Percentiles rank a stretch among this genome's conserved stretches.
phyloP scores from a whole-genome alignment of 306 rosid genomes.

The Cucurbita ficifolia region DNA sequence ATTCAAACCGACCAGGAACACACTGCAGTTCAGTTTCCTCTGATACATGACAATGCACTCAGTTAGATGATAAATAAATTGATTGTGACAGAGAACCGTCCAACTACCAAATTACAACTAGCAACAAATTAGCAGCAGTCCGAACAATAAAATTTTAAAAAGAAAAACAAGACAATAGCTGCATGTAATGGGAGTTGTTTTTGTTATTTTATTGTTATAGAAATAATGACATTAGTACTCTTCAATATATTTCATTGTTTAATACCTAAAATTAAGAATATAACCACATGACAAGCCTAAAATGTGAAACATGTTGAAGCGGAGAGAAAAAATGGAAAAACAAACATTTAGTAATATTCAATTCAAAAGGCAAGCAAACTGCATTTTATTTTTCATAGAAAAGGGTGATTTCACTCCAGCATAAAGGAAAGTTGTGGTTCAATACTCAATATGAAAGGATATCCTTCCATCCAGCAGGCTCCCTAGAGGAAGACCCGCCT shows the following conservation, averaged over 20 bases:
- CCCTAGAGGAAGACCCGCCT: conserved; percentile 21
- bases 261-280: not conserved
- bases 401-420: not conserved
- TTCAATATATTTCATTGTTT: not conserved
- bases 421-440: conserved; percentile 5
- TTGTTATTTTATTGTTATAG: not conserved
- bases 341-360: not conserved
- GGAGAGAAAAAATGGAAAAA: not conserved
- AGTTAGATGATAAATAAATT: conserved; percentile 5
- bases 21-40: conserved; percentile 84
- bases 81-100: not conserved
- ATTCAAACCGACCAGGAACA: conserved; percentile 88
- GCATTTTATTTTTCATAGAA: not conserved
- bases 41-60: conserved; percentile 27
- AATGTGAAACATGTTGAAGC: not conserved
- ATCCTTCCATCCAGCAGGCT: conserved; percentile 15
- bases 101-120: not conserved
- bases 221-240: not conserved
- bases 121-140: not conserved
- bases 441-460: conserved; percentile 8
- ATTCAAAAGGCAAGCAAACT: not conserved
- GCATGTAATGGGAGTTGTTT: not conserved
- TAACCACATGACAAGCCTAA: not conserved
- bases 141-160: not conserved
- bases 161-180: not conserved